Evolutionary conservation across 345 rosid species (phyloP), one percentile per base, ranked within the genome.

Genomic region (Citrus medica): DNA sequence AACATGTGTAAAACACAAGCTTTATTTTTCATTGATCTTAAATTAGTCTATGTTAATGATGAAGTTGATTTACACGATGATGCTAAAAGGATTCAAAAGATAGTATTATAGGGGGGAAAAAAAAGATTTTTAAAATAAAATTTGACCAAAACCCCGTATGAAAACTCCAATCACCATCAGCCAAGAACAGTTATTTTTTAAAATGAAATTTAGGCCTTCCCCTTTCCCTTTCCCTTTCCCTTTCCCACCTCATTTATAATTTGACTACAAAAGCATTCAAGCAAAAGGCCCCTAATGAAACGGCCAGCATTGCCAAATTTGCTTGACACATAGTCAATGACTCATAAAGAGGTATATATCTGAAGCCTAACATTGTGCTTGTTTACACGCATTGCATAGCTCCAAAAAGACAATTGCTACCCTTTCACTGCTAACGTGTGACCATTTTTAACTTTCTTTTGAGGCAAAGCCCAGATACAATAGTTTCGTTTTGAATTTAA

Each of bases 281-380:
- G 58, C 35, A 62, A 71, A 69, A 56, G 55, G 53, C 21, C n/a
- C 16, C 24, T 19, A 68, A 4, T 35, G 24, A 63, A 51, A 25
- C 16, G 28, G 28, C 22, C 9, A 55, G 74, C 24, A 58, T 37
- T 70, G 69, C 67, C 76, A 69, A 56, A n/a, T 74, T 33, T 80
- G 75, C 76, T 79, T 81, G 78, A 70, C 76, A 74, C 74, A 73
- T 59, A 53, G 85, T 86, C 86, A 77, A 79, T 82, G 85, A 78
- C 69, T 69, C 60, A 75, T 76, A 74, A 81, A 77, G 78, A 72
- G 37, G n/a, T n/a, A 53, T 22, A 60, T 73, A 30, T 17, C 16
- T 27, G 32, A 9, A 42, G 12, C 42, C n/a, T 48, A 21, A 56
- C 35, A 42, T 60, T 60, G 22, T 66, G 71, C 42, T 46, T 2